A percentile compares a stretch with the other conserved stretches of the same genome.
phyloP scores from a whole-genome alignment of 164 flowering plant species.

The Dillenia turbinata region DNA sequence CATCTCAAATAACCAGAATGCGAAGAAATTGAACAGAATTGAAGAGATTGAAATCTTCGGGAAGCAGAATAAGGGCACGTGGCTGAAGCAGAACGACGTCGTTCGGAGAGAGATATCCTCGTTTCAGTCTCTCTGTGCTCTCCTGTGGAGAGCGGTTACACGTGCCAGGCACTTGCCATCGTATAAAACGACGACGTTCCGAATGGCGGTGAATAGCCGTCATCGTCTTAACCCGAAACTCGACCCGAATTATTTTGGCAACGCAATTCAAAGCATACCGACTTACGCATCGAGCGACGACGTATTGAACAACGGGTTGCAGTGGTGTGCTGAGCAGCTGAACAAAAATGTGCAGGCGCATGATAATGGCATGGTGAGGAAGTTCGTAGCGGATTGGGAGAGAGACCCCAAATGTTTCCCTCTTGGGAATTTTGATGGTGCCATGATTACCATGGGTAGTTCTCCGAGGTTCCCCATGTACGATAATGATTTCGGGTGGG shows the following conservation, averaged over 20 bases:
- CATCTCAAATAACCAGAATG: constrained; percentile 19
- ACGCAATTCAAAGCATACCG: constrained; percentile 82
- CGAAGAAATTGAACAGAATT: too few relatives aligned
- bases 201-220: constrained; percentile 61
- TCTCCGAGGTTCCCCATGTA: constrained; percentile 89
- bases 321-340: constrained; percentile 67
- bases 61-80: constrained; percentile 35
- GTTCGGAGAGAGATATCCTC: constrained; percentile 44
- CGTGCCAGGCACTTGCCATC: constrained; percentile 43
- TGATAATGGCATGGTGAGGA: constrained; percentile 39
- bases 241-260: constrained; percentile 73
- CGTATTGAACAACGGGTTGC: constrained; percentile 35
- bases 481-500: constrained; percentile 93
- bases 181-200: constrained; percentile 43
- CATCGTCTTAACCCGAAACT: constrained; percentile 65
- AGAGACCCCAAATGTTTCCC: constrained; percentile 61
- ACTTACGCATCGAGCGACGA: constrained; percentile 55
- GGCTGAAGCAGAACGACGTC: background rate
- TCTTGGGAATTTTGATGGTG: constrained; percentile 72
- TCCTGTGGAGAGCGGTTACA: constrained; percentile 76
- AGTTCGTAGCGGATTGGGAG: constrained; percentile 62
- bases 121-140: constrained; percentile 72
- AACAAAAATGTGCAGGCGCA: constrained; percentile 49
- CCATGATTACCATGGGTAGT: constrained; percentile 76
- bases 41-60: constrained; percentile 26